Evolutionary conservation across 2,329 filamentous ascomycete genomes (phyloP).

Genomic region (Zelopaecilomyces penicillatus): DNA sequence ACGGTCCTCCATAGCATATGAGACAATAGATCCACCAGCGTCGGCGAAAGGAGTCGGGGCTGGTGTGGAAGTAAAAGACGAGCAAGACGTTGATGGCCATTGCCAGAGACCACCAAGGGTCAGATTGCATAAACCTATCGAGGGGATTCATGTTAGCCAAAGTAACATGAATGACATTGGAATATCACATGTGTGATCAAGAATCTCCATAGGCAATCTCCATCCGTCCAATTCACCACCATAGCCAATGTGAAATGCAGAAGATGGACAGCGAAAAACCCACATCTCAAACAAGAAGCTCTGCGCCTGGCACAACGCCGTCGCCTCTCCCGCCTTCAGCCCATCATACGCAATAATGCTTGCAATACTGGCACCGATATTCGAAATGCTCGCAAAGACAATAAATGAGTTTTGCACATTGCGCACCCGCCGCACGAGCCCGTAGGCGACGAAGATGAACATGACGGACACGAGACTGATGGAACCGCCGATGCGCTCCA

Average conservation of each 20-base stretch:
- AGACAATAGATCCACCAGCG: conserved; percentile 64
- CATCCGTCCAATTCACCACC: neutral
- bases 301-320: conserved; percentile 53
- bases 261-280: conserved; percentile 24
- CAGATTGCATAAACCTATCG: conserved; percentile 65
- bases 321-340: conserved; percentile 43
- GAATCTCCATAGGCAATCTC: too few relatives aligned
- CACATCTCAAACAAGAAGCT: conserved; percentile 60
- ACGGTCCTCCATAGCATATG: conserved; percentile 64
- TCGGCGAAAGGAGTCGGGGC: conserved; percentile 58
- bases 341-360: conserved; percentile 65
- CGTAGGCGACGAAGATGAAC: conserved; percentile 45
- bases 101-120: conserved; percentile 68
- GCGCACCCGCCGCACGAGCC: conserved; percentile 41
- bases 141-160: neutral
- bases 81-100: conserved; percentile 80
- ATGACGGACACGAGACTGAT: conserved; percentile 44
- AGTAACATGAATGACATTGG: too few relatives aligned
- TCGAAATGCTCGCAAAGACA: conserved; percentile 51
- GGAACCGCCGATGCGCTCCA: conserved; percentile 46
- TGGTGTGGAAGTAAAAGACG: conserved; percentile 53
- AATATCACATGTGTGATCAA: too few relatives aligned
- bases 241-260: neutral
- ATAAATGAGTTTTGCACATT: conserved; percentile 56
- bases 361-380: conserved; percentile 52